phyloP scores from a whole-genome alignment of 2,329 filamentous ascomycete genomes.

The Gyromitra esculenta region DNA sequence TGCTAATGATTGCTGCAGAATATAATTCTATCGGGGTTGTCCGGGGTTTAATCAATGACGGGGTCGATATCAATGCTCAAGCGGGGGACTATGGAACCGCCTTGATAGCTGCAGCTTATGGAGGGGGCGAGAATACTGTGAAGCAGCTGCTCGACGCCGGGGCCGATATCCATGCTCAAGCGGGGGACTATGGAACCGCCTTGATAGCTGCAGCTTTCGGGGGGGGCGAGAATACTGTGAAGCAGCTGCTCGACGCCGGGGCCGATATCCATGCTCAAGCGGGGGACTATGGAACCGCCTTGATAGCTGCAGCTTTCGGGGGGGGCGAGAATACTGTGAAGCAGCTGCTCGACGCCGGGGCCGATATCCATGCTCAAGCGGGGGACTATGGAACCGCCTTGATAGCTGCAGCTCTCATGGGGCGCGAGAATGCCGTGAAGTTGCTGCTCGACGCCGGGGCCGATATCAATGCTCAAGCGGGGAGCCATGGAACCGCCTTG shows the following conservation, averaged over 20 bases:
- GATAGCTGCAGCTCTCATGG: not conserved
- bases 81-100: not conserved
- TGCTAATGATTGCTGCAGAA: not conserved
- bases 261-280: not conserved
- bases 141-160: not conserved
- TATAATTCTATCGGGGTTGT: not conserved
- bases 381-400: not conserved
- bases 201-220: not conserved
- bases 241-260: not conserved
- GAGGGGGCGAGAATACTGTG: not conserved
- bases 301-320: not conserved
- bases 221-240: not conserved
- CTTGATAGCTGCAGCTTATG: not conserved
- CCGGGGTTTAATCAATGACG: not conserved
- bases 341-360: not conserved
- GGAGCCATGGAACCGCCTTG: not conserved
- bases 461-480: not conserved
- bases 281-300: not conserved
- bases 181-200: not conserved
- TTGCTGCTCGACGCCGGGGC: not conserved
- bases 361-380: not conserved
- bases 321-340: not conserved
- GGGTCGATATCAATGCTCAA: not conserved
- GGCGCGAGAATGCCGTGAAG: not conserved
- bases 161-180: slow-evolving; percentile 1